Percentiles rank a stretch among this genome's conserved stretches.
Evolutionary conservation across 192 early-diverging fungal species (phyloP).

Genomic region (Oehlia diaphana): DNA sequence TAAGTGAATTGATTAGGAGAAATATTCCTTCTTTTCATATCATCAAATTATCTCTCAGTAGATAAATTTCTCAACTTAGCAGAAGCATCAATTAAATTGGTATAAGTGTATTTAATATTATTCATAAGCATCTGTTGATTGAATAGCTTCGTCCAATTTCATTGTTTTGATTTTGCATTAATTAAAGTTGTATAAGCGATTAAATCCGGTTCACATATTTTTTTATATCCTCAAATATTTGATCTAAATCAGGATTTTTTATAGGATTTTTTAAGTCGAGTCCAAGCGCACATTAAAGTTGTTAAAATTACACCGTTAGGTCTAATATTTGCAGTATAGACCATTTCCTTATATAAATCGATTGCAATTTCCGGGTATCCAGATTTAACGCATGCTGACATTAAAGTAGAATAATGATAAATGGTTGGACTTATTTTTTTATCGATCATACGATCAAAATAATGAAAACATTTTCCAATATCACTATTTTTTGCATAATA

Average conservation of each 20-base stretch:
- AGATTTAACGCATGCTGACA: not conserved
- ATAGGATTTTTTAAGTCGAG: too few relatives aligned
- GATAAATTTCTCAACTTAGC: too few relatives aligned
- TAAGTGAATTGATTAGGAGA: too few relatives aligned
- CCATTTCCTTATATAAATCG: not conserved
- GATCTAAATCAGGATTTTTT: not conserved
- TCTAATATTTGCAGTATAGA: not conserved
- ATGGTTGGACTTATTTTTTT: not conserved
- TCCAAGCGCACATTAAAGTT: not conserved
- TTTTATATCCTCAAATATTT: slow-evolving; percentile 20
- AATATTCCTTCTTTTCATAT: too few relatives aligned
- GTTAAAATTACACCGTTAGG: slow-evolving; percentile 4
- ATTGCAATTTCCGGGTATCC: not conserved
- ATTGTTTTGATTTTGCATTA: slow-evolving; percentile 4
- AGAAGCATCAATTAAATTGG: too few relatives aligned
- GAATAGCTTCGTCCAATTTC: too few relatives aligned
- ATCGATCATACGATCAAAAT: not conserved
- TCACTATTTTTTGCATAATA: not conserved
- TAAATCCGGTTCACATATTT: slow-evolving; percentile 18
- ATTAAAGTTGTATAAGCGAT: slow-evolving; percentile 26
- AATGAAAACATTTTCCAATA: not conserved
- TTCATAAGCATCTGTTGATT: too few relatives aligned
- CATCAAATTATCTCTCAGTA: too few relatives aligned
- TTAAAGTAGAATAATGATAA: not conserved
- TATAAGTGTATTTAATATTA: too few relatives aligned